Base-by-base conservation (phyloP, 1,284 basidiomycete species). In the Sparassis latifolia region DNA sequence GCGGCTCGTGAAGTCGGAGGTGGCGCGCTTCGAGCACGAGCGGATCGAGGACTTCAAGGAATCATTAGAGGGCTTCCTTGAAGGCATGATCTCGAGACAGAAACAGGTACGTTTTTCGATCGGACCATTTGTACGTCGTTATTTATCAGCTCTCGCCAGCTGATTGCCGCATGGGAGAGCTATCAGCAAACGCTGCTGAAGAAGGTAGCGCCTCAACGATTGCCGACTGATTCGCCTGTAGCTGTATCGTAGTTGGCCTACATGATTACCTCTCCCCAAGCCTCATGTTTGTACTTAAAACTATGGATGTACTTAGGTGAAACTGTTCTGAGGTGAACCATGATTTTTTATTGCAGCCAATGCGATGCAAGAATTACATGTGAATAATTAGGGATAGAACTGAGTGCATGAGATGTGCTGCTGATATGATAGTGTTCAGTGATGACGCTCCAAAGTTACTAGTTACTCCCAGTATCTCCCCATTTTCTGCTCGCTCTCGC, bases 21-120 rank as follows among this genome's bases (percentile, higher is more conserved):
- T 97, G 61, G 84, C 83, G n/a, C 75, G 94, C 33, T 97, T 99
- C 64, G 96, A 99, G 69, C 79, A 85, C 62, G 95, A 97, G 68
- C 82, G 94, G 42, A 82, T 98, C 32, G 84, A 91, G 44, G 92
- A 96, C 62, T 92, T 96, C 66, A 92, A 91, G 64, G 72, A 76
- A 33, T 77, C 84, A 2, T 66, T 96, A 51, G 86, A 88, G 60
- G 74, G 74, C 1, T 93, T 91, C 68, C 68, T 95, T 52, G 85
- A 88, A 46, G 88, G 88, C 7, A 88, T 94, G 84, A 86, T 93
- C 45, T 66, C 74, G 30, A 72, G 86, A 45, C 92, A 96, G 70
- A 87, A 86, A 66, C 83, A 92, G 75, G 86, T 89, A 41, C 44
- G 78, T 51, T 28, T 20, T 20, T 31, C 10, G 6, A 1, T 37